phyloP scores from a whole-genome alignment of 1,284 basidiomycete genomes.

The Cryptococcus maquisensis region DNA sequence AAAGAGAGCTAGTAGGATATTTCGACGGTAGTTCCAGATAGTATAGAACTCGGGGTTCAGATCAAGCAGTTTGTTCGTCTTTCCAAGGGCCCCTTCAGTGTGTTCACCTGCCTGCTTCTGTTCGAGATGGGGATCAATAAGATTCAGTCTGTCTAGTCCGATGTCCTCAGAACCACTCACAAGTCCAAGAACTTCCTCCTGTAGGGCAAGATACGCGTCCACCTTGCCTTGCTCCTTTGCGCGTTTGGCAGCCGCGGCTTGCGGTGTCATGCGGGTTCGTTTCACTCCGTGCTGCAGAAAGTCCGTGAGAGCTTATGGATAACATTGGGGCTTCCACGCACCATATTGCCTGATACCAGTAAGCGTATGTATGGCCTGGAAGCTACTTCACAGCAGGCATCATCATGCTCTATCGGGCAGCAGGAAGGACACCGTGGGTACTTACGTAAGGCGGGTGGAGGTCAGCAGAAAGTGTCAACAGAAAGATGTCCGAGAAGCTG shows the following conservation, averaged over 20 bases:
- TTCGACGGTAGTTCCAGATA: slow-evolving; percentile 83
- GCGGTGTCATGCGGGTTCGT: slow-evolving; percentile 60
- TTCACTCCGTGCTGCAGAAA: slow-evolving; percentile 70
- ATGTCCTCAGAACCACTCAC: slow-evolving; percentile 50
- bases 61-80: slow-evolving; percentile 71
- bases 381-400: no score
- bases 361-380: no score
- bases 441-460: no score
- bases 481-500: no score
- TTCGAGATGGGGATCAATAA: no score
- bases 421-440: no score
- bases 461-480: no score
- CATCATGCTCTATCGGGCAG: no score
- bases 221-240: slow-evolving; percentile 69
- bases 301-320: neutral
- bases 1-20: slow-evolving; percentile 71
- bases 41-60: slow-evolving; percentile 88
- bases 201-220: slow-evolving; percentile 66
- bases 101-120: slow-evolving; percentile 67
- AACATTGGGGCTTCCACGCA: no score
- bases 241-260: slow-evolving; percentile 63
- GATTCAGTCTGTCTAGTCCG: neutral
- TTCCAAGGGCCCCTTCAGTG: slow-evolving; percentile 63
- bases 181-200: slow-evolving; percentile 61
- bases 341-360: no score